phyloP scores from a whole-genome alignment of 805 yeast species.

The Pichia kluyveri region DNA sequence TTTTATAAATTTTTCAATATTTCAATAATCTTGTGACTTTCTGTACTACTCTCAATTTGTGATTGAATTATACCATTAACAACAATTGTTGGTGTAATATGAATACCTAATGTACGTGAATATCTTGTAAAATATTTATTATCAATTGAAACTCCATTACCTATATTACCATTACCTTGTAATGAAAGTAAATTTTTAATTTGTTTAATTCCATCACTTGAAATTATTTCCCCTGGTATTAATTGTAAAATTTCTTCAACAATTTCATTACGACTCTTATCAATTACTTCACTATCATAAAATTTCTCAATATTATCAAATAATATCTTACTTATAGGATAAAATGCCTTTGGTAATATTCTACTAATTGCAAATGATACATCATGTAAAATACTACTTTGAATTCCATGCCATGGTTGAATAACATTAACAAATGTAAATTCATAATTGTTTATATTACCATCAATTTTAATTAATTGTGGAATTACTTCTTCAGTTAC shows the following conservation, averaged over 20 bases:
- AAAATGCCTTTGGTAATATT: slow-evolving; percentile 41
- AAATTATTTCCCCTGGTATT: no score
- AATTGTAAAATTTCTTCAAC: slow-evolving; percentile 37
- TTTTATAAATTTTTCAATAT: slow-evolving; percentile 24
- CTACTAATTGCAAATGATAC: slow-evolving; percentile 63
- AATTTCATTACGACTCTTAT: slow-evolving; percentile 46
- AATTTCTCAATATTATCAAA: slow-evolving; percentile 47
- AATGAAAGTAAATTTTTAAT: no score
- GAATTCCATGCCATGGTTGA: slow-evolving; percentile 85
- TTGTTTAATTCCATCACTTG: no score
- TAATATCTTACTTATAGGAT: slow-evolving; percentile 47
- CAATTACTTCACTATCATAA: slow-evolving; percentile 52
- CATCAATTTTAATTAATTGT: slow-evolving; percentile 29
- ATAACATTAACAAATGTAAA: slow-evolving; percentile 62
- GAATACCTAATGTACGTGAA: slow-evolving; percentile 70
- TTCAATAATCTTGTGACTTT: slow-evolving; percentile 35
- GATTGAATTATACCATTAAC: slow-evolving; percentile 58
- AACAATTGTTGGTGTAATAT: slow-evolving; percentile 75
- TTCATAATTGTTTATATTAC: slow-evolving; percentile 40
- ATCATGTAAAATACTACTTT: slow-evolving; percentile 60
- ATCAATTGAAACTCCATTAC: slow-evolving; percentile 52
- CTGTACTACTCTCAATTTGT: slow-evolving; percentile 54
- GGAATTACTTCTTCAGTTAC: slow-evolving; percentile 48
- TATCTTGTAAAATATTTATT: slow-evolving; percentile 65
- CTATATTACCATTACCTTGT: slow-evolving; percentile 36